Percentiles rank a stretch among this genome's conserved stretches.
Evolutionary conservation across 2,329 filamentous ascomycete genomes (phyloP).

Genomic region (Bipolaris zeicola): DNA sequence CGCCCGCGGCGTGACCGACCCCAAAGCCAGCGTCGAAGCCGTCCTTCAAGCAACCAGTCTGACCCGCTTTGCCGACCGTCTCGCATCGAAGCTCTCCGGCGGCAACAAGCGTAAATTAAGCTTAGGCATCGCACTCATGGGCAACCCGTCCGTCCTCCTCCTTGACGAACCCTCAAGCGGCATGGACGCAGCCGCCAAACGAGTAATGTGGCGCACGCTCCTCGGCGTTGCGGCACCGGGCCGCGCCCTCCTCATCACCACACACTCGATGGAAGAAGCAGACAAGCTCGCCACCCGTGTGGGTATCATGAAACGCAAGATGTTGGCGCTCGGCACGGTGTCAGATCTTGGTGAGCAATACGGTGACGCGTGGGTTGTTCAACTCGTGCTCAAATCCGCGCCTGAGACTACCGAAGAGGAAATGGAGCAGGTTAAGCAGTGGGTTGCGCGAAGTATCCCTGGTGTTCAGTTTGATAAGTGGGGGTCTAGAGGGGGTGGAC

Average conservation of each 20-base stretch:
- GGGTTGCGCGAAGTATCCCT: conserved; percentile 67
- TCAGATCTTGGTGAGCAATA: conserved; percentile 74
- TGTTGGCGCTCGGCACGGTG: conserved; percentile 82
- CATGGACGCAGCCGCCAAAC: conserved; percentile 88
- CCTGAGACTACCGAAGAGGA: conserved; percentile 73
- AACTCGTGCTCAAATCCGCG: conserved; percentile 76
- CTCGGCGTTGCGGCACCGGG: conserved; percentile 70
- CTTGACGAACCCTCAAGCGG: conserved; percentile 89
- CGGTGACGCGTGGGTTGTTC: conserved; percentile 79
- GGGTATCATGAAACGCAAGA: conserved; percentile 82
- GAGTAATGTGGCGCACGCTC: conserved; percentile 91
- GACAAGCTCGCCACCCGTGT: conserved; percentile 83
- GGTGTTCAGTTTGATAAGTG: conserved; percentile 62
- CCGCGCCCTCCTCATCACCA: conserved; percentile 84
- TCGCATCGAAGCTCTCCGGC: conserved; percentile 80
- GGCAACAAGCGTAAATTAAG: conserved; percentile 94
- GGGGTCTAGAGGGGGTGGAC: conserved; percentile 72
- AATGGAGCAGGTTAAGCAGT: conserved; percentile 67
- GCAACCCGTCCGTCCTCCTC: conserved; percentile 83
- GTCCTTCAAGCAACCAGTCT: conserved; percentile 84
- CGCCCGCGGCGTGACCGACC: conserved; percentile 75
- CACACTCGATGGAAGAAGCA: conserved; percentile 94
- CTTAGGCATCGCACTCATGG: conserved; percentile 88
- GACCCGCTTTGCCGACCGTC: conserved; percentile 69
- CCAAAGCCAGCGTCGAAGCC: conserved; percentile 76